Evolutionary conservation across 129 eudicot species (phyloP).

Genomic region (Solidago caesia): DNA sequence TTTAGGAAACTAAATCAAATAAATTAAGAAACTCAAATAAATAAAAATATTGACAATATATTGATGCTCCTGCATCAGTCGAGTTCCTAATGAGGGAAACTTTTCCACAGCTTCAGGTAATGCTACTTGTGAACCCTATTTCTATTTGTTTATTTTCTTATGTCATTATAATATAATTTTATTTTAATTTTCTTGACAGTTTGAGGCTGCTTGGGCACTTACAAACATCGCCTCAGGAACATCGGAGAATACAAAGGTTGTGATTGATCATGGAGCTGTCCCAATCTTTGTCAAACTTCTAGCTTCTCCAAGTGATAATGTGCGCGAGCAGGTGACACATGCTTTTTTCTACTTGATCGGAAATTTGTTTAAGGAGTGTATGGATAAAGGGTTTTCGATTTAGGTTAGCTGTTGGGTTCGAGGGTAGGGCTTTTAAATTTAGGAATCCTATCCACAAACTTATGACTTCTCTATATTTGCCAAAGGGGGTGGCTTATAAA

Average conservation of each 20-base stretch:
- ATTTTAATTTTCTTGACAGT: constrained; percentile 35
- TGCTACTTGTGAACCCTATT: background rate
- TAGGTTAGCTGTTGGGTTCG: too few species aligned
- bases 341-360: background rate
- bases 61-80: constrained; percentile 84
- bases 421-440: too few species aligned
- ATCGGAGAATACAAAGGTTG: constrained; percentile 77
- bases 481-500: too few species aligned
- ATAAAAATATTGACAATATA: constrained; percentile 78
- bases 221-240: constrained; percentile 92
- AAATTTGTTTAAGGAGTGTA: background rate
- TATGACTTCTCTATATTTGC: too few species aligned
- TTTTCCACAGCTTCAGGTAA: constrained; percentile 79
- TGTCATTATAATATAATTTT: background rate
- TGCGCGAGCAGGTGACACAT: constrained; percentile 68
- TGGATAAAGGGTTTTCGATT: background rate
- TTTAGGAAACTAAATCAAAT: too few species aligned
- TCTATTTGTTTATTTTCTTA: background rate
- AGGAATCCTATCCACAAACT: too few species aligned
- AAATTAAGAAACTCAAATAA: constrained; percentile 80
- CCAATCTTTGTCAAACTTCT: constrained; percentile 80
- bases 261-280: constrained; percentile 75
- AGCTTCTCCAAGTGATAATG: constrained; percentile 83
- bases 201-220: constrained; percentile 95
- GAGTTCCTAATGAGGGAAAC: constrained; percentile 74